Conservation (phyloP, 306 rosid genomes). For the Vigna mungo region DNA sequence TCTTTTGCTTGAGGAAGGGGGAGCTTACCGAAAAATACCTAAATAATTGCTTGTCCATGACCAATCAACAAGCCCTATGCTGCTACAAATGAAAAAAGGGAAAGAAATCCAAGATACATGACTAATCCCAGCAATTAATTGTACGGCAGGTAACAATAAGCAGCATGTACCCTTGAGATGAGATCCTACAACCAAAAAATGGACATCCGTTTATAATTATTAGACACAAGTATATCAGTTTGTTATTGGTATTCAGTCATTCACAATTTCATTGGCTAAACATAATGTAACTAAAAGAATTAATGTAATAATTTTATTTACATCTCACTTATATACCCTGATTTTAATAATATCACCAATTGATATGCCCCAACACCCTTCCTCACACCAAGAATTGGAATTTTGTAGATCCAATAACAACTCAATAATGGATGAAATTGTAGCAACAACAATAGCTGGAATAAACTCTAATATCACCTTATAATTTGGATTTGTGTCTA, state of each 20-base stretch:
- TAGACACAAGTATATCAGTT: constrained; percentile 6
- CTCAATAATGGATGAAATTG: too few species aligned
- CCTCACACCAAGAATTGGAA: too few species aligned
- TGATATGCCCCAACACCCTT: too few species aligned
- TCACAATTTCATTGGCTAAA: background rate
- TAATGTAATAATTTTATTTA: too few species aligned
- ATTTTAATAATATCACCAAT: too few species aligned
- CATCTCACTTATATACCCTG: too few species aligned
- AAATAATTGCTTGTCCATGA: constrained; percentile 84
- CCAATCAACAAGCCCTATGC: constrained; percentile 88
- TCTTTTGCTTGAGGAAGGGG: constrained; percentile 2
- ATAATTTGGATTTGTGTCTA: too few species aligned
- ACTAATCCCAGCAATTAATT: constrained; percentile 88
- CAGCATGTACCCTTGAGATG: constrained; percentile 72
- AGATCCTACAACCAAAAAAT: constrained; percentile 64
- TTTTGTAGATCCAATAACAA: too few species aligned
- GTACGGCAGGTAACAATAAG: constrained; percentile 86
- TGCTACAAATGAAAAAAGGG: constrained; percentile 89
- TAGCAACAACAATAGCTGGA: too few species aligned
- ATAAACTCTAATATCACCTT: too few species aligned
- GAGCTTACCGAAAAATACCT: constrained; percentile 78
- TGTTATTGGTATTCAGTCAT: constrained; percentile 14
- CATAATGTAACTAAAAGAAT: background rate
- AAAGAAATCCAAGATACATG: constrained; percentile 88
- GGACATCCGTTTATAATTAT: constrained; percentile 27